Percentiles rank a stretch among this genome's conserved stretches.
phyloP scores from a whole-genome alignment of 2,329 filamentous ascomycete species.

The Huntiella moniliformis region DNA sequence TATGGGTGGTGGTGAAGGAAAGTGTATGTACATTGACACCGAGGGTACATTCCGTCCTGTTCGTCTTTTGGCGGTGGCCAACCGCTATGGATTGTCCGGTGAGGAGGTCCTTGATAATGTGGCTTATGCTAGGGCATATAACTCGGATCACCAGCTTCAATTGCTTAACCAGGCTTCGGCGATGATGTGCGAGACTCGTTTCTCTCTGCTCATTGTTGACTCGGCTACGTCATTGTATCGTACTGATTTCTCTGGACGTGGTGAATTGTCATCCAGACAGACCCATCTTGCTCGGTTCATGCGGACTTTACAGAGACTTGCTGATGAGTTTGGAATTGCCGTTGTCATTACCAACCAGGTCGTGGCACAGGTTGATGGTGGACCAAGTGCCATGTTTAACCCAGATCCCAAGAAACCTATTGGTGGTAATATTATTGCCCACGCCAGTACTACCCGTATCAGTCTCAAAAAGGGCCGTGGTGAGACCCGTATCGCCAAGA shows the following conservation, averaged over 20 bases:
- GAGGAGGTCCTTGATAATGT: conserved; percentile 98
- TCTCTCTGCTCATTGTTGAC: conserved; percentile 88
- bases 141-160: conserved; percentile 93
- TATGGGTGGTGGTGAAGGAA: conserved; percentile 96
- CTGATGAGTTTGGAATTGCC: conserved; percentile 79
- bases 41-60: conserved; percentile 95
- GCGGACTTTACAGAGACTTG: conserved; percentile 61
- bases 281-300: conserved; percentile 78
- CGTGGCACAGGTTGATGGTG: conserved; percentile 92
- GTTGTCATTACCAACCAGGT: conserved; percentile 99
- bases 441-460: conserved; percentile 85
- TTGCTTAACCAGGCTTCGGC: conserved; percentile 84
- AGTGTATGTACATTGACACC: conserved; percentile 96
- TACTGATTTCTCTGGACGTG: conserved; percentile 91
- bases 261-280: conserved; percentile 86
- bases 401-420: conserved; percentile 98
- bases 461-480: conserved; percentile 89
- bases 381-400: conserved; percentile 95
- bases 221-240: conserved; percentile 89
- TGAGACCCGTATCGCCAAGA: conserved; percentile 95
- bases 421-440: conserved; percentile 95
- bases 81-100: conserved; percentile 81
- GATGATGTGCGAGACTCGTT: conserved; percentile 99
- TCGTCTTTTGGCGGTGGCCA: conserved; percentile 74
- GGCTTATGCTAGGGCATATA: conserved; percentile 93